Percentiles rank a stretch among this genome's conserved stretches.
phyloP scores from a whole-genome alignment of 2,329 filamentous ascomycete genomes.

The Colletotrichum nymphaeae region DNA sequence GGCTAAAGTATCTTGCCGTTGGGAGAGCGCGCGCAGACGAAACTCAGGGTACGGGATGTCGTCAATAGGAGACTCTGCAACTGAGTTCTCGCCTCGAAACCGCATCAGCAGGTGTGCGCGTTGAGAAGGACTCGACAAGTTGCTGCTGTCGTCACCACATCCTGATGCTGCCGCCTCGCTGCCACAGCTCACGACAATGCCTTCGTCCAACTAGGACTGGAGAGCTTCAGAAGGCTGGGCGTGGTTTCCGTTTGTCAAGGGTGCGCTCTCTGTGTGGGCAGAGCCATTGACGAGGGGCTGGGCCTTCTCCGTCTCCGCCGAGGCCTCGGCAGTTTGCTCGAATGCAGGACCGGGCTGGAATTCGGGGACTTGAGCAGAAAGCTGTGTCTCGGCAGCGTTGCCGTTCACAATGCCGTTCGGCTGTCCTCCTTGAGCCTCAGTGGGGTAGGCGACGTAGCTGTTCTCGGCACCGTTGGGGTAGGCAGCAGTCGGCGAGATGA shows the following conservation, averaged over 20 bases:
- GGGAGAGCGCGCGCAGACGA: conserved; percentile 50
- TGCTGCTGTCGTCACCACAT: conserved; percentile 1
- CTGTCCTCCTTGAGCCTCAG: conserved; percentile 47
- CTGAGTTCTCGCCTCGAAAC: conserved; percentile 1
- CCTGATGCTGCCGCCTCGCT: conserved; percentile 7
- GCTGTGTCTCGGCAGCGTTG: conserved; percentile 54
- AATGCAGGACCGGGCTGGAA: conserved; percentile 59
- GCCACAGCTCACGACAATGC: conserved; percentile 22
- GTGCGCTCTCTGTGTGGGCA: conserved; percentile 35
- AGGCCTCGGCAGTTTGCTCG: conserved; percentile 2
- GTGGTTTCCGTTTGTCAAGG: conserved; percentile 45
- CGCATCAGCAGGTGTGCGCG: conserved; percentile 31
- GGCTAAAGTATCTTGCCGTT: conserved; percentile 46
- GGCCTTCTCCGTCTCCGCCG: not conserved
- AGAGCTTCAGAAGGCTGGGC: conserved; percentile 31
- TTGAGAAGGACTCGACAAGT: conserved; percentile 28
- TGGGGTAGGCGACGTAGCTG: conserved; percentile 21
- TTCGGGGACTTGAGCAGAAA: conserved; percentile 73
- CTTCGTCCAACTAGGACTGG: conserved; percentile 37
- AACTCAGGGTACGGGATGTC: conserved; percentile 48
- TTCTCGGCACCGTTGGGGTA: conserved; percentile 42
- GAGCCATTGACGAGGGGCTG: conserved; percentile 37
- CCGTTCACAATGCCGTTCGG: conserved; percentile 43
- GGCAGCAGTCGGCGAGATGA: conserved; percentile 42
- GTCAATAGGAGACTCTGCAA: conserved; percentile 21